These are phyloP conservation scores for Gossypium aridum DNA, from an alignment of 441 rosid species.

Conservation along the genomic window DNA sequence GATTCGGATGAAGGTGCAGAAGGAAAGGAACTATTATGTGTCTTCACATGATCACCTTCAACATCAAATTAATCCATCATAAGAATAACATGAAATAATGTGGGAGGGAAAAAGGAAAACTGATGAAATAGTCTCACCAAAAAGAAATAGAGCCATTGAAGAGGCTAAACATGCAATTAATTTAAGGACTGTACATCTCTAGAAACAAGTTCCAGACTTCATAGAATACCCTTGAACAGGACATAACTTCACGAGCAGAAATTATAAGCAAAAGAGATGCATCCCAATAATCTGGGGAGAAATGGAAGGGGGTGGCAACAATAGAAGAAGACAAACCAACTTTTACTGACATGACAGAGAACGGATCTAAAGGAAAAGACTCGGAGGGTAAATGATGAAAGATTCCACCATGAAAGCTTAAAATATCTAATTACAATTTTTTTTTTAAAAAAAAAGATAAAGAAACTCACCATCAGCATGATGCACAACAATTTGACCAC, in stretches of 20 bases:
- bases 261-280: neutral
- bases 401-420: neutral
- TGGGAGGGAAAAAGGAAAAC: neutral
- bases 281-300: neutral
- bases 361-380: neutral
- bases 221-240: constrained; percentile 7
- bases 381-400: neutral
- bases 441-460: neutral
- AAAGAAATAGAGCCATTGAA: neutral
- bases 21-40: constrained; percentile 17
- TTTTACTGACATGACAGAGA: neutral
- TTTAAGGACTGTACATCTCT: neutral
- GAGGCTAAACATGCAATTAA: neutral
- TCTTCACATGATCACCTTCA: constrained; percentile 26
- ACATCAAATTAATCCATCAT: constrained; percentile 10
- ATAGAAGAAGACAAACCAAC: neutral
- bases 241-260: neutral
- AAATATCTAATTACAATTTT: neutral
- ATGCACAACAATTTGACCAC: constrained; percentile 19
- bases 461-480: constrained; percentile 26
- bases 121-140: neutral
- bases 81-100: neutral
- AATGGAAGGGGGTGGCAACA: neutral
- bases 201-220: neutral
- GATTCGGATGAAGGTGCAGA: constrained; percentile 28